Evolutionary conservation across 495 filamentous ascomycete genomes (phyloP), one percentile per base, ranked within the genome.

Genomic region (Parathielavia appendiculata): DNA sequence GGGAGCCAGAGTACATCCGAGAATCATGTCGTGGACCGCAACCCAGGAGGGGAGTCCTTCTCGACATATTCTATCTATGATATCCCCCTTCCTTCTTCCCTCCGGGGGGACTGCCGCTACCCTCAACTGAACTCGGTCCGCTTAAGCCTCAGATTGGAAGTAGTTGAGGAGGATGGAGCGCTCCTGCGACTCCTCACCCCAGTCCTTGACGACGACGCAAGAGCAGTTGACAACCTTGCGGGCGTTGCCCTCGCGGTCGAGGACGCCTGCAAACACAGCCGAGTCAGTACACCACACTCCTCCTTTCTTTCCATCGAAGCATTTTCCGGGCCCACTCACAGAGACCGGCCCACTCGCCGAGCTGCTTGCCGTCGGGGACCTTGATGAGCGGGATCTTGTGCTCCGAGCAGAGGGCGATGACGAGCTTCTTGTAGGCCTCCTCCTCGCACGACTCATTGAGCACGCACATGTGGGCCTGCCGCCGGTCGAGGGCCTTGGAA

Each of bases 151-250:
- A 70, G 90, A 96, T 80, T 93, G 87, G 90, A 97, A 97, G 88
- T 97, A 97, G 84, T 97, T 93, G 70, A 97, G 90, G 75, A 97
- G 88, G 76, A 97, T 89, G 68, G 88, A 87, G 68, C 93, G 90
- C 84, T 97, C 93, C 77, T 95, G 91, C 66, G 88, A 92, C 82
- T 97, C 93, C 83, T 97, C 92, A 83, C 93, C 93, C 93, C 93
- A 98, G 74, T 98, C 91, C 81, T 90, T 88, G 63, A 98, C 93
- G 54, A 97, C 93, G 68, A 97, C 93, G 82, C 93, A 97, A 69
- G 92, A 97, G 89, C 93, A 98, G 86, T 98, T 98, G 77, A 98
- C 93, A 63, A 98, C 95, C 85, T 98, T 98, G 76, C 93, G 88
- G 61, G 93, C 90, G 77, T 97, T 98, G 72, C 93, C 93, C 81